phyloP scores from a whole-genome alignment of 1,139 yeast genomes.

The Nakaseomyces kungkrabaensis region DNA sequence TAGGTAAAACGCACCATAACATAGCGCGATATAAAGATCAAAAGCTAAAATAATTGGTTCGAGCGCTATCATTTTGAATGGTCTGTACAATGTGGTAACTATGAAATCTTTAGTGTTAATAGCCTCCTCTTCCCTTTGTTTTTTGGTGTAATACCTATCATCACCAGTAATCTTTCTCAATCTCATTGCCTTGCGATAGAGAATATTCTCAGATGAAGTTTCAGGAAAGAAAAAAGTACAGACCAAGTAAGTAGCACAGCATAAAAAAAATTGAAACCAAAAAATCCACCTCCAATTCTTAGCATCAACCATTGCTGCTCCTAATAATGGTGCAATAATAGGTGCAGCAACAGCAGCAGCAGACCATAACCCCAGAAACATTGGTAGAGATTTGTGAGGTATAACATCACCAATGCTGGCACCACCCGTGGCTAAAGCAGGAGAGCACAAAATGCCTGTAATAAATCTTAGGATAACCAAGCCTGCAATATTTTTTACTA shows the following conservation, averaged over 20 bases:
- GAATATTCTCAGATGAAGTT: conserved; percentile 38
- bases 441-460: conserved; percentile 46
- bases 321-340: conserved; percentile 53
- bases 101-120: conserved; percentile 22
- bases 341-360: conserved; percentile 51
- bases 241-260: conserved; percentile 33
- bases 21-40: conserved; percentile 38
- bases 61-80: conserved; percentile 34
- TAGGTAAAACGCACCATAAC: conserved; percentile 45
- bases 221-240: conserved; percentile 40
- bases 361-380: conserved; percentile 42
- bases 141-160: conserved; percentile 29
- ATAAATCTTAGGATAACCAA: conserved; percentile 44
- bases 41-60: conserved; percentile 19
- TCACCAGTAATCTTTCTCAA: conserved; percentile 41
- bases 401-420: conserved; percentile 48
- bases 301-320: conserved; percentile 38
- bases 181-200: conserved; percentile 39
- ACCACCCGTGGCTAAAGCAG: conserved; percentile 51
- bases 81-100: conserved; percentile 41
- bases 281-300: conserved; percentile 40
- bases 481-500: conserved; percentile 43
- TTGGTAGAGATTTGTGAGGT: conserved; percentile 33
- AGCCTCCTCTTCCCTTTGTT: not conserved
- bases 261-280: conserved; percentile 36